Evolutionary conservation across 257 asterid genomes (phyloP), one percentile per base, ranked within the genome.

Genomic region (Capsicum baccatum): DNA sequence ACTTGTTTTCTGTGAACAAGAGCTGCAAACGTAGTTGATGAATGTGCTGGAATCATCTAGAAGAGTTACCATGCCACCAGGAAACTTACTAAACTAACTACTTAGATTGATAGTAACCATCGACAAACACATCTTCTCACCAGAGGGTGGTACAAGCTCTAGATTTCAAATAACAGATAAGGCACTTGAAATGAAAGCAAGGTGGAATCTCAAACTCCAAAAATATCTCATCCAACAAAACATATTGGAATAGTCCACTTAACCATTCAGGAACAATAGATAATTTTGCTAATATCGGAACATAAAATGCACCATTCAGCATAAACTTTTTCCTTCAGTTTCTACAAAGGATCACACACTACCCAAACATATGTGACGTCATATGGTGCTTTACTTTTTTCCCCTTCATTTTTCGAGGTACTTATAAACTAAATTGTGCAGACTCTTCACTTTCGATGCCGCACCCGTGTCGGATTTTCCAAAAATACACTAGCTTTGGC

Each of bases 91-190:
- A 68, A 68, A 15, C 15, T 7, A 68, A 37, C 50, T 37, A 39
- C 26, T 37, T 15, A 39, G 14, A 26, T 1, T 68, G 78, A 68
- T 39, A 35, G 14, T 4, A 21, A 68, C 78, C 26, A 37, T 39
- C 15, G 78, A 68, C 19, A 26, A 39, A 68, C 78, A 68, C 19
- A 68, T 68, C 54, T 16, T 68, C 78, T 68, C 78, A 39, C 54
- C 78, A 68, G 13, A 68, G 78, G 78, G 26, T 7, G 52, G 26
- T 68, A 15, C 78, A 68, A 68, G 54, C 78, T 68, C 15, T 37
- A 15, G 54, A 8, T 68, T 37, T 68, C 37, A 37, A 68, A 68
- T 37, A 37, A 15, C 76, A 68, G 76, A 6, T 4, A 14, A 68
- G 76, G 52, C n/a, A 68, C 54, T 68, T 68, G 15, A 68, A 68